Percentiles rank a stretch among this genome's conserved stretches.
These are phyloP conservation scores for Jatropha multifida DNA, from an alignment of 441 rosid species.

Conservation along the genomic window DNA sequence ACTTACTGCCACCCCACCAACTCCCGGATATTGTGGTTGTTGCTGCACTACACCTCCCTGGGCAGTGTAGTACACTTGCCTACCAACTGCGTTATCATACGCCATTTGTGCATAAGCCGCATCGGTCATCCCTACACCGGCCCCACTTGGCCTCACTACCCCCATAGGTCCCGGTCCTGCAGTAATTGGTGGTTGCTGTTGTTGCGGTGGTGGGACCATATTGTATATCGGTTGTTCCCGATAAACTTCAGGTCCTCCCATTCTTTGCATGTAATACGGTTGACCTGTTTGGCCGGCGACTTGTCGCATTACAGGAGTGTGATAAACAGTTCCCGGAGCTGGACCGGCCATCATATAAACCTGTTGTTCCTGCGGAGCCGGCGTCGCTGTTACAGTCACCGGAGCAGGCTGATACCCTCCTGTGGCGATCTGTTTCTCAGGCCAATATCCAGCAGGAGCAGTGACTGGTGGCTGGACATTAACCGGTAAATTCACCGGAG, in stretches of 20 bases:
- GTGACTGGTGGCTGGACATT: conserved; percentile 32
- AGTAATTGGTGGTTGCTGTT: conserved; percentile 31
- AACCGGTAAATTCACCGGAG: conserved; percentile 31
- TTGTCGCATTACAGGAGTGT: conserved; percentile 45
- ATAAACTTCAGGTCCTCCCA: conserved; percentile 56
- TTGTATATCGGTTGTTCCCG: conserved; percentile 67
- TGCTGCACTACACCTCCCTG: conserved; percentile 41
- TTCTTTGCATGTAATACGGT: conserved; percentile 65
- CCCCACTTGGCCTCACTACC: conserved; percentile 34
- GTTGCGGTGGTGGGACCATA: conserved; percentile 42
- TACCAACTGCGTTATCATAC: conserved; percentile 51
- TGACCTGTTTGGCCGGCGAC: conserved; percentile 55
- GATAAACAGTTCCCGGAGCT: conserved; percentile 46
- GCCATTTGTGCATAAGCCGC: conserved; percentile 51
- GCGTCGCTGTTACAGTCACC: conserved; percentile 30
- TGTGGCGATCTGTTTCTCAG: conserved; percentile 51
- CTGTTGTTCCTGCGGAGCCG: conserved; percentile 51
- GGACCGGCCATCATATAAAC: conserved; percentile 64
- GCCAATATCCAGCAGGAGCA: conserved; percentile 55
- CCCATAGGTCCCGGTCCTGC: conserved; percentile 37
- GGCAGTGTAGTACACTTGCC: conserved; percentile 68
- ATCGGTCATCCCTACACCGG: conserved; percentile 36
- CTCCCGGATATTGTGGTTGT: conserved; percentile 50
- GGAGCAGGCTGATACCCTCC: conserved; percentile 45
- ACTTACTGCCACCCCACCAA: conserved; percentile 41